phyloP scores from a whole-genome alignment of 164 flowering plant genomes.

The Stephania cephalantha region DNA sequence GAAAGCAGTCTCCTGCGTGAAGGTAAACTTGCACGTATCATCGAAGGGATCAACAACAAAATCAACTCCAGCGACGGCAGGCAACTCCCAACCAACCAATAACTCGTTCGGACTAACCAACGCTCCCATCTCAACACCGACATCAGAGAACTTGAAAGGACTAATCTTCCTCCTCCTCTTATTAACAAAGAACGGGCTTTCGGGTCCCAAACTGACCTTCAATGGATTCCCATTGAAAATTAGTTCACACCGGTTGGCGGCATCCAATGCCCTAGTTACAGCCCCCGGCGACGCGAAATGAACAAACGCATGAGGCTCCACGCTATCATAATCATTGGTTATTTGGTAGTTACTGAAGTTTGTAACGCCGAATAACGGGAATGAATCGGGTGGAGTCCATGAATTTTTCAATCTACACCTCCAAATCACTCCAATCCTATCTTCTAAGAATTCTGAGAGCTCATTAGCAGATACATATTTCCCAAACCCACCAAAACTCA shows the following conservation, averaged over 20 bases:
- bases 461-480: slow-evolving; percentile 36
- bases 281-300: slow-evolving; percentile 63
- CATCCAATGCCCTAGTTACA: slow-evolving; percentile 36
- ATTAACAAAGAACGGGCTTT: slow-evolving; percentile 45
- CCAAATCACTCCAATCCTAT: slow-evolving; percentile 52
- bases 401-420: slow-evolving; percentile 82
- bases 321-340: slow-evolving; percentile 43
- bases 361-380: slow-evolving; percentile 43
- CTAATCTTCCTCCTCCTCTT: slow-evolving; percentile 46
- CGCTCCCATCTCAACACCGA: slow-evolving; percentile 49
- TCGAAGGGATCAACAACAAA: slow-evolving; percentile 84
- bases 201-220: slow-evolving; percentile 59
- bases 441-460: slow-evolving; percentile 43
- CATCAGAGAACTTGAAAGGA: slow-evolving; percentile 53
- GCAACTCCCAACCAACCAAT: slow-evolving; percentile 69
- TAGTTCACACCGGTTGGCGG: slow-evolving; percentile 44
- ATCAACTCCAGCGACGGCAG: slow-evolving; percentile 53
- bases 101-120: slow-evolving; percentile 47
- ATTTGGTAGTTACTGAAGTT: slow-evolving; percentile 15
- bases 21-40: slow-evolving; percentile 53
- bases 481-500: slow-evolving; percentile 69
- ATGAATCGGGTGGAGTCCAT: slow-evolving; percentile 67
- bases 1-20: slow-evolving; percentile 64
- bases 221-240: slow-evolving; percentile 29
- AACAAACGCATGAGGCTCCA: slow-evolving; percentile 87